Evolutionary conservation across 1,284 basidiomycete genomes (phyloP), one percentile per base, ranked within the genome.

Genomic region (Tetrapyrgos nigripes): DNA sequence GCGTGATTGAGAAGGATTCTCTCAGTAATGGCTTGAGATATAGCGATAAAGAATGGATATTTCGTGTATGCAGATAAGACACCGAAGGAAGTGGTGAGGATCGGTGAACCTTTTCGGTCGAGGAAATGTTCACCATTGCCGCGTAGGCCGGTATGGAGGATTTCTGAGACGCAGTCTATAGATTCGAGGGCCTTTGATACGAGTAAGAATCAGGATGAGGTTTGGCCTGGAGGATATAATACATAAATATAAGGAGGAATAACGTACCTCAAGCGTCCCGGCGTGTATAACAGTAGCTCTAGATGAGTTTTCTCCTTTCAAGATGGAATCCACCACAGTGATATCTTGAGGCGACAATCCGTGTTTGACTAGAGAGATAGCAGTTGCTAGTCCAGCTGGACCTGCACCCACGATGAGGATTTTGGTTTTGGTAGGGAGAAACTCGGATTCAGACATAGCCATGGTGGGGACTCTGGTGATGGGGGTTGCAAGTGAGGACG

Each of bases 271-370:
- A 1, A 64, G 58, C 3, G 63, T 62, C 21, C 58, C 60, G n/a
- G 63, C 61, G 31, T 64, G 63, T 10, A 64, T 60, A 3, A 60
- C 56, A n/a, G 60, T 40, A 19, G 62, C 62, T 24, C 58, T 40
- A 3, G 62, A 64, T 0, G 57, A 28, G 31, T 64, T 61, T 33
- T 62, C 55, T 13, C 62, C 58, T 11, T 50, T 49, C 10, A 55
- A 31, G 17, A 58, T 3, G 2, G 47, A 19, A 37, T 61, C 57
- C 5, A 64, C 62, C 28, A 58, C 52, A 21, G 31, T 29, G 28
- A 37, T 33, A 11, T 11, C 11, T 11, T n/a, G 35, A 40, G n/a
- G 35, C 35, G 11, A 40, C n/a, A 11, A 11, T n/a, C n/a, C n/a
- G n/a, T n/a, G n/a, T n/a, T n/a, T n/a, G n/a, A n/a, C n/a, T n/a